Evolutionary conservation across 495 filamentous ascomycete species (phyloP).

Genomic region (Tetracladium setigerum): DNA sequence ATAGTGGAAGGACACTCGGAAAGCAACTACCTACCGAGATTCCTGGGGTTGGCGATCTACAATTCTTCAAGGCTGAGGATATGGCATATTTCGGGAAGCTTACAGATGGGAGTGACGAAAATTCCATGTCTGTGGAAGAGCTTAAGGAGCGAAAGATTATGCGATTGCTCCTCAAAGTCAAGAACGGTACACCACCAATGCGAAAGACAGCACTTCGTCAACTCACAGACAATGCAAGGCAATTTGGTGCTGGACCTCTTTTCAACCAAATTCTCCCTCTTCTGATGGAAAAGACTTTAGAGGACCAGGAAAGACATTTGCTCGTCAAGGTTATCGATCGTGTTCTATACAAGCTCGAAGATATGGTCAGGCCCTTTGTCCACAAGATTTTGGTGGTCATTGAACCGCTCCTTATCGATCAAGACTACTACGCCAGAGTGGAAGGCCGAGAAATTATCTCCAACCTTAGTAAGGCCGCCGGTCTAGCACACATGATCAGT

Average conservation of each 20-base stretch:
- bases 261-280: constrained; percentile 98
- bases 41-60: constrained; percentile 91
- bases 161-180: constrained; percentile 93
- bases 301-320: constrained; percentile 97
- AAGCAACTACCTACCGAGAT: constrained; percentile 91
- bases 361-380: constrained; percentile 91
- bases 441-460: constrained; percentile 99
- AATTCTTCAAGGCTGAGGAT: constrained; percentile 98
- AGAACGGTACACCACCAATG: constrained; percentile 99
- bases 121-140: constrained; percentile 84
- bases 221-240: constrained; percentile 93
- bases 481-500: constrained; percentile 98
- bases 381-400: constrained; percentile 99
- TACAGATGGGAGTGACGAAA: constrained; percentile 91
- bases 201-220: constrained; percentile 98
- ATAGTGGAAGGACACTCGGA: constrained; percentile 68
- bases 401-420: constrained; percentile 95
- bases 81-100: constrained; percentile 99
- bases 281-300: constrained; percentile 96
- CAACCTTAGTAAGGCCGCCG: constrained; percentile 92
- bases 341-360: constrained; percentile 96
- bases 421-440: constrained; percentile 98
- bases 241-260: constrained; percentile 89
- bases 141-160: constrained; percentile 98
- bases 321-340: constrained; percentile 99